These are phyloP conservation scores for Colletotrichum chrysophilum DNA, from an alignment of 2,329 filamentous ascomycete species.

Conservation along the genomic window DNA sequence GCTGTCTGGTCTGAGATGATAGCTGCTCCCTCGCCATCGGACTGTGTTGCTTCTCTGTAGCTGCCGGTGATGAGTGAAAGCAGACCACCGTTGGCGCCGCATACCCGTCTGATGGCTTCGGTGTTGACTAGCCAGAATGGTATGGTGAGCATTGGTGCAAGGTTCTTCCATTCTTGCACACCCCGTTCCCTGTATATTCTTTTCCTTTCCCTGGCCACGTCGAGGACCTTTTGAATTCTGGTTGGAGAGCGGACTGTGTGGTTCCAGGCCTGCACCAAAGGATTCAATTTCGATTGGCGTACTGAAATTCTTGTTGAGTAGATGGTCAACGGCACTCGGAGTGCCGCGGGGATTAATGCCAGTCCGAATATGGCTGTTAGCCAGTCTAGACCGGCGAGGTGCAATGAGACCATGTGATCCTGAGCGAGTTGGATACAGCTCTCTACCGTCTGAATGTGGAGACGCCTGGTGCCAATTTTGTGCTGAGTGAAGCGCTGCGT, in stretches of 20 bases:
- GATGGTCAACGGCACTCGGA: conserved; percentile 52
- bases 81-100: conserved; percentile 42
- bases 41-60: not conserved
- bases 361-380: conserved; percentile 33
- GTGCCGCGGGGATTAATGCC: conserved; percentile 47
- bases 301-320: conserved; percentile 34
- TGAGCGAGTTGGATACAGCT: conserved; percentile 1
- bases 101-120: conserved; percentile 55
- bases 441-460: conserved; percentile 38
- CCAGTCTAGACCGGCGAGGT: conserved; percentile 54
- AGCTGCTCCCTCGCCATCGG: not conserved
- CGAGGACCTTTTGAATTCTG: not conserved
- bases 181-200: conserved; percentile 44
- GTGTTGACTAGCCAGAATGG: conserved; percentile 56
- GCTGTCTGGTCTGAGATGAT: not conserved
- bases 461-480: not conserved
- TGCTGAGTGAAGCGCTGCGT: not conserved
- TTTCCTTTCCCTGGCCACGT: not conserved
- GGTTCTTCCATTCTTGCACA: conserved; percentile 53
- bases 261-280: conserved; percentile 37
- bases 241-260: not conserved
- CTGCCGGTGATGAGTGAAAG: conserved; percentile 23
- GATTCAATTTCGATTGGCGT: conserved; percentile 23
- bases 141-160: conserved; percentile 42
- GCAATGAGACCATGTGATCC: conserved; percentile 32